These are phyloP conservation scores for Pestalotiopsis sp. DNA, from an alignment of 2,329 filamentous ascomycete species.

Conservation along the genomic window DNA sequence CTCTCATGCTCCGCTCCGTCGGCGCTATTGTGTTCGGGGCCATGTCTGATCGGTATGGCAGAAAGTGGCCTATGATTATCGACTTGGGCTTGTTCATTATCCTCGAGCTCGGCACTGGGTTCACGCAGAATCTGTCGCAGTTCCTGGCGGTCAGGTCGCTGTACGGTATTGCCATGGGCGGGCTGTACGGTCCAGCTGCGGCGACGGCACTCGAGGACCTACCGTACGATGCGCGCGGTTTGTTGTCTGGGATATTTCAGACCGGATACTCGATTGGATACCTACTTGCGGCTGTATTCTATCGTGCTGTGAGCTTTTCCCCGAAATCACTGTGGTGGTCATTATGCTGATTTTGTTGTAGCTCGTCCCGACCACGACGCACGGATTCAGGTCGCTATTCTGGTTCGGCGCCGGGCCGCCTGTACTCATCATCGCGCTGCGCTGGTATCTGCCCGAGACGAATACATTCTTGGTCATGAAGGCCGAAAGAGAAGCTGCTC, in stretches of 20 bases:
- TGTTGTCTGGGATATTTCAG: constrained; percentile 75
- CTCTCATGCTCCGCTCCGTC: constrained; percentile 58
- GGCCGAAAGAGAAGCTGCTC: constrained; percentile 58
- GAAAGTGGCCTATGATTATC: constrained; percentile 72
- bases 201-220: constrained; percentile 78
- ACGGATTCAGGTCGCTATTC: constrained; percentile 82
- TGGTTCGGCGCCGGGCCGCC: constrained; percentile 88
- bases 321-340: neutral
- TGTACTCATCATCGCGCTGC: constrained; percentile 76
- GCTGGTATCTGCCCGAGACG: constrained; percentile 78
- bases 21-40: constrained; percentile 56
- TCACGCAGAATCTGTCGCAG: constrained; percentile 64
- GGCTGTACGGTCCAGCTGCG: constrained; percentile 75
- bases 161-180: constrained; percentile 82
- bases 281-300: constrained; percentile 57
- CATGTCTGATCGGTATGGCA: constrained; percentile 55
- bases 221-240: constrained; percentile 65
- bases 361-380: constrained; percentile 72
- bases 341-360: neutral
- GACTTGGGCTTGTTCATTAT: constrained; percentile 74
- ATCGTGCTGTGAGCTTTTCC: constrained; percentile 43
- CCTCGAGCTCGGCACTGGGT: constrained; percentile 72
- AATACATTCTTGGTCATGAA: constrained; percentile 47
- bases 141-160: constrained; percentile 75
- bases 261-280: constrained; percentile 72